Evolutionary conservation across 257 asterid species (phyloP), one percentile per base, ranked within the genome.

Genomic region (Hygrophila difformis): DNA sequence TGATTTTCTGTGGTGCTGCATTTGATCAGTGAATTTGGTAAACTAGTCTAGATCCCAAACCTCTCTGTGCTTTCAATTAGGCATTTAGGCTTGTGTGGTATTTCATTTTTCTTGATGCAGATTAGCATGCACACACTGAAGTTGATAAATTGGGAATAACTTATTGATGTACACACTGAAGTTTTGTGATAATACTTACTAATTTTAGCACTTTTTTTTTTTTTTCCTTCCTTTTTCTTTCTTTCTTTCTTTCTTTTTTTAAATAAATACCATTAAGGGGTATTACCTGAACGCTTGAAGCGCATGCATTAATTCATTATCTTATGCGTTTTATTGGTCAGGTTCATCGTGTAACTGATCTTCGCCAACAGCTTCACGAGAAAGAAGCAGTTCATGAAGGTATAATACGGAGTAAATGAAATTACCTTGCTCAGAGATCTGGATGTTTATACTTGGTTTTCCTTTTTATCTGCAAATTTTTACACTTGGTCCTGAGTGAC

Each of bases 301-400:
- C 50, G 15, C 22, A 44, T 37, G 43, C 23, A 24, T 53, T 40
- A 15, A 45, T 64, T 53, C 10, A 49, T 47, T 62, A 49, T 14
- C 56, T 21, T 51, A 28, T 47, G 31, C 45, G 12, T 64, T 51
- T 60, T 53, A 49, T 74, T 60, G 69, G 60, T 42, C 57, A 84
- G 97, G 82, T 62, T 65, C 73, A 72, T 68, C 75, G 46, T 46
- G 51, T 88, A 17, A 66, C 91, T 47, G 76, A 77, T 50, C 83
- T 84, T 29, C 95, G 91, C 36, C 78, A 62, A 65, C 81, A 75
- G 42, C 41, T 77, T 65, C 85, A 71, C 44, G 46, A 62, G 56
- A 88, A 81, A 70, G 94, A 88, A 73, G 79, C 80, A 48, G 49
- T 60, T 48, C 78, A 52, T 42, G 97, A 77, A 79, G 97, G 97